Conservation (phyloP, 2,329 filamentous ascomycete genomes). For the Plenodomus lindquistii region DNA sequence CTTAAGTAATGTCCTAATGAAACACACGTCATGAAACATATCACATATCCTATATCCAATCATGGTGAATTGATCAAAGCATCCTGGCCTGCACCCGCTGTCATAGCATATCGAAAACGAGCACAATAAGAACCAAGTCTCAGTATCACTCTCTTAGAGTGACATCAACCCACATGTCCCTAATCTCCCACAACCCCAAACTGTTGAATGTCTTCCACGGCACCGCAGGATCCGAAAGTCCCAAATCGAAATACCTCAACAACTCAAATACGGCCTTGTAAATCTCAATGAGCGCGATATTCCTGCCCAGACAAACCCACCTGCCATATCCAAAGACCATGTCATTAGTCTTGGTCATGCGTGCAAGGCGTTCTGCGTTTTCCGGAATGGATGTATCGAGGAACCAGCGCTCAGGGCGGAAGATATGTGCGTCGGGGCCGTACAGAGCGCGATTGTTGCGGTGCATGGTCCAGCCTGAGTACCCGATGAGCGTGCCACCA, state of each 20-base stretch:
- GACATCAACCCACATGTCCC: conserved; percentile 40
- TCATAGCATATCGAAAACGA: no score
- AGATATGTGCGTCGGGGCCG: conserved; percentile 49
- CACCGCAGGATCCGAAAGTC: conserved; percentile 31
- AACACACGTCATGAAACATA: background rate
- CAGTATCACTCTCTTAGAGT: conserved; percentile 17
- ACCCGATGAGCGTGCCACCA: conserved; percentile 40
- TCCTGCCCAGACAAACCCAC: conserved; percentile 40
- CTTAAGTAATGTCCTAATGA: conserved; percentile 10
- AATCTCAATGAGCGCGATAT: conserved; percentile 44
- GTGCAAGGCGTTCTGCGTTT: conserved; percentile 29
- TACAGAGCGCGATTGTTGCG: conserved; percentile 35
- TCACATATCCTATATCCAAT: background rate
- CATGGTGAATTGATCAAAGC: no score
- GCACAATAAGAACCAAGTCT: background rate
- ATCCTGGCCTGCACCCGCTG: no score
- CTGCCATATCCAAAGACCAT: conserved; percentile 45
- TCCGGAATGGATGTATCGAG: conserved; percentile 21
- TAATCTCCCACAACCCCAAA: conserved; percentile 35
- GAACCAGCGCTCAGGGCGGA: conserved; percentile 57
- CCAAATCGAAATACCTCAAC: conserved; percentile 38
- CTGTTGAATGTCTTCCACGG: conserved; percentile 37
- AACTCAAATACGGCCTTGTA: conserved; percentile 50
- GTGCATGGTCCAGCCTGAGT: conserved; percentile 39
- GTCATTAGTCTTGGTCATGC: conserved; percentile 40